Conservation (phyloP, 805 yeast genomes). For the Candida bentonensis region DNA sequence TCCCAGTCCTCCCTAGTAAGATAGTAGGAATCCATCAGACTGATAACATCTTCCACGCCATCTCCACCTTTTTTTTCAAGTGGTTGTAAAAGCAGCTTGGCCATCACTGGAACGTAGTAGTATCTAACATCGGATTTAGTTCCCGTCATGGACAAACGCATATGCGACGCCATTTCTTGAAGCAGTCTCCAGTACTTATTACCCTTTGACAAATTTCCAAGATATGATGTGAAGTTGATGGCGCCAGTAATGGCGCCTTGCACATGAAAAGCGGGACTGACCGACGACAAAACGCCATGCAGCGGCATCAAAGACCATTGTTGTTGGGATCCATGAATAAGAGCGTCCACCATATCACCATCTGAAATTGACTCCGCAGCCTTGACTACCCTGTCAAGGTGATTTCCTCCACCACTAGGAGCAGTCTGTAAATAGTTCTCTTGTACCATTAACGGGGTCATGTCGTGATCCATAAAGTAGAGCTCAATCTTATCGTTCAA, state of each 20-base stretch:
- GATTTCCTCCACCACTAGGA: constrained; percentile 34
- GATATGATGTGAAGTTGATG: constrained; percentile 68
- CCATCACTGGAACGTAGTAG: constrained; percentile 57
- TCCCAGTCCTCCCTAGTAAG: constrained; percentile 91
- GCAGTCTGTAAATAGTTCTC: constrained; percentile 70
- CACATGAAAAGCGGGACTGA: constrained; percentile 60
- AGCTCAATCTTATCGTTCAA: constrained; percentile 74
- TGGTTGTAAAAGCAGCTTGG: constrained; percentile 44
- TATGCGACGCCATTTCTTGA: constrained; percentile 81
- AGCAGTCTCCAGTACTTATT: constrained; percentile 65
- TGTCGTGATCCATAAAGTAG: constrained; percentile 88
- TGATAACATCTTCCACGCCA: constrained; percentile 53
- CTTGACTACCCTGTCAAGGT: constrained; percentile 46
- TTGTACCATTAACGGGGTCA: constrained; percentile 90
- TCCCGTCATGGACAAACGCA: constrained; percentile 66
- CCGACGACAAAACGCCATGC: constrained; percentile 77
- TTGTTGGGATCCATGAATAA: constrained; percentile 82
- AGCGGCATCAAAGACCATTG: constrained; percentile 89
- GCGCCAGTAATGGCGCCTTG: constrained; percentile 60
- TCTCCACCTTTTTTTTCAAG: constrained; percentile 39
- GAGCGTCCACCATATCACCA: constrained; percentile 66
- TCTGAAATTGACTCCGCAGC: constrained; percentile 85
- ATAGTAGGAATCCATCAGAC: constrained; percentile 72
- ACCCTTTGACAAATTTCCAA: constrained; percentile 80
- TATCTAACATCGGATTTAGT: constrained; percentile 61